Conservation (phyloP, 257 asterid species). For the Vinca minor region DNA sequence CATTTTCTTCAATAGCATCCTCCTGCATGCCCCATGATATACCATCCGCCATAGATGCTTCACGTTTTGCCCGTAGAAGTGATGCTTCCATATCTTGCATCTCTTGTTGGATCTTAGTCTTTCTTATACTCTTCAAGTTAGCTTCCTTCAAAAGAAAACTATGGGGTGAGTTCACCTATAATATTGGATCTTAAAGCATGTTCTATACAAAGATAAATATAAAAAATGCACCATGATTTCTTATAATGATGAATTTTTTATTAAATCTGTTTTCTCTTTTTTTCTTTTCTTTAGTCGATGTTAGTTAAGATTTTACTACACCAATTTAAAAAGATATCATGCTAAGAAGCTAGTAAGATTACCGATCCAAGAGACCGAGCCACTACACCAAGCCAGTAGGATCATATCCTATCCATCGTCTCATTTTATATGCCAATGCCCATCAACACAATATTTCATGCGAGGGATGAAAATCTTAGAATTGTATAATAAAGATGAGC, state of each 20-base stretch:
- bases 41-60: constrained; percentile 89
- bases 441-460: background rate
- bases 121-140: constrained; percentile 59
- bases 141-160: constrained; percentile 62
- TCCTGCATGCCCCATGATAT: constrained; percentile 97
- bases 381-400: background rate
- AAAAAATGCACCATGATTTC: no score
- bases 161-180: background rate
- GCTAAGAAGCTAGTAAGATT: background rate
- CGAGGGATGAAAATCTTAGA: background rate
- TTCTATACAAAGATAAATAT: background rate
- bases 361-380: background rate
- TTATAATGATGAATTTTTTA: no score
- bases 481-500: background rate
- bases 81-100: constrained; percentile 93
- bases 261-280: no score
- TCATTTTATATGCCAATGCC: background rate
- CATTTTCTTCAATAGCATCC: constrained; percentile 90
- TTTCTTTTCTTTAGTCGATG: no score
- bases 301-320: no score
- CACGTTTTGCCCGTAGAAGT: constrained; percentile 71
- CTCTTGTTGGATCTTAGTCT: constrained; percentile 51
- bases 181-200: constrained; percentile 1
- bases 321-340: no score
- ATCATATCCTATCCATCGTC: background rate